Evolutionary conservation across 768 basidiomycete species (phyloP), one percentile per base, ranked within the genome.

Genomic region (Lactarius deliciosus): DNA sequence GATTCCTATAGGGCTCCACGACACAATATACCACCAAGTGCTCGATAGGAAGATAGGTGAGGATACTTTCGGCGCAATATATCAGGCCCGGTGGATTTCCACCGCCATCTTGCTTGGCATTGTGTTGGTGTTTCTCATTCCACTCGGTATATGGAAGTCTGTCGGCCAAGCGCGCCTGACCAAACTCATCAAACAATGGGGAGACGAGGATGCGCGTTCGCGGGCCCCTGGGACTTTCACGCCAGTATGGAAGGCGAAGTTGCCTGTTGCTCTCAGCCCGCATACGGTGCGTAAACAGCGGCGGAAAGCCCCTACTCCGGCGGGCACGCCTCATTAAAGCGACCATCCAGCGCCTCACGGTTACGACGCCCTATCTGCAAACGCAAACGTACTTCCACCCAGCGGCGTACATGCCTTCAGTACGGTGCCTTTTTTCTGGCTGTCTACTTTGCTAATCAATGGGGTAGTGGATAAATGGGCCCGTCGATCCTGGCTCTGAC

Each of bases 61-160:
- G 3, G 6, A 47, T 10, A 18, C 20, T 47, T 47, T 1, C 15
- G 47, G 57, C 30, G 71, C 15, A 34, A 61, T 60, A 64, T 75
- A 75, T 73, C 60, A 80, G 62, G 77, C 80, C 16, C 79, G 81
- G 28, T 72, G 75, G 16, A 74, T 78, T 41, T 73, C 75, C 22
- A 66, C 82, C 41, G 79, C 70, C 7, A 71, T 79, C 30, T 77
- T 75, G 28, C n/a, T 84, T 56, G 82, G 73, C 18, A 71, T 77
- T 22, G 66, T 79, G 61, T 30, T 80, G 30, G 47, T 83, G 59
- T 76, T 84, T 53, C 22, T 53, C 25, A 15, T 53, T 22, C 25
- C 71, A 72, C 76, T 55, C 47, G 74, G 3, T 47, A 53, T 80
- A 28, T 86, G 83, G 83, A 86, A 86, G 68, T 76, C 72, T 40